Conservation (phyloP, 2,329 filamentous ascomycete genomes). For the Xylariaceae sp. region DNA sequence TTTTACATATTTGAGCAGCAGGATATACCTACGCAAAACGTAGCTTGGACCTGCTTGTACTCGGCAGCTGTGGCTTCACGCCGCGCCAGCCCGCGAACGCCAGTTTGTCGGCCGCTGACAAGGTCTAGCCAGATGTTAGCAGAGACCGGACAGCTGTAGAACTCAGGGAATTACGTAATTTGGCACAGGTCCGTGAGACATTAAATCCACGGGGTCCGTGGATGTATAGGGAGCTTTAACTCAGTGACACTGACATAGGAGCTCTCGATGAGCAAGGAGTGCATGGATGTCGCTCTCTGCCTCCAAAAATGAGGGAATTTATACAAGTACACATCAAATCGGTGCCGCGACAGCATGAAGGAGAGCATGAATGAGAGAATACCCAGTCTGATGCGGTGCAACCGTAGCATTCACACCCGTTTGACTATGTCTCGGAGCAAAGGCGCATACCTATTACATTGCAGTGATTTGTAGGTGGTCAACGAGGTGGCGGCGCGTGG, state of each 20-base stretch:
- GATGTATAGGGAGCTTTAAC: not conserved
- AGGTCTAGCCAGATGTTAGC: too few relatives aligned
- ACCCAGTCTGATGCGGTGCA: constrained; percentile 3
- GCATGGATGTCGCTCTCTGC: not conserved
- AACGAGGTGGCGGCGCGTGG: not conserved
- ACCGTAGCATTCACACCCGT: not conserved
- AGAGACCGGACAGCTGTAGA: too few relatives aligned
- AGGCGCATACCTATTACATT: not conserved
- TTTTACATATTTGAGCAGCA: too few relatives aligned
- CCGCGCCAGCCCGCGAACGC: too few relatives aligned
- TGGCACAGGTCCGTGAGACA: too few relatives aligned
- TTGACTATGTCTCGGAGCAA: constrained; percentile 1
- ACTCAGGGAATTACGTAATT: too few relatives aligned
- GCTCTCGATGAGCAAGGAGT: not conserved
- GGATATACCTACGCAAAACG: too few relatives aligned
- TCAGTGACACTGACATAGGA: not conserved
- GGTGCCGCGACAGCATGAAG: not conserved
- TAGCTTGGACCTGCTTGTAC: too few relatives aligned
- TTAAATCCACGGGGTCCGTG: too few relatives aligned
- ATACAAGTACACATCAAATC: not conserved
- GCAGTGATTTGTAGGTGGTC: not conserved
- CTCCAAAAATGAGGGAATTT: not conserved
- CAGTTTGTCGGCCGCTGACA: too few relatives aligned
- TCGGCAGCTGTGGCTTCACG: too few relatives aligned
- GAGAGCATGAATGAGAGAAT: not conserved